Evolutionary conservation across 805 yeast genomes (phyloP).

Genomic region (Monosporozyma servazzii): DNA sequence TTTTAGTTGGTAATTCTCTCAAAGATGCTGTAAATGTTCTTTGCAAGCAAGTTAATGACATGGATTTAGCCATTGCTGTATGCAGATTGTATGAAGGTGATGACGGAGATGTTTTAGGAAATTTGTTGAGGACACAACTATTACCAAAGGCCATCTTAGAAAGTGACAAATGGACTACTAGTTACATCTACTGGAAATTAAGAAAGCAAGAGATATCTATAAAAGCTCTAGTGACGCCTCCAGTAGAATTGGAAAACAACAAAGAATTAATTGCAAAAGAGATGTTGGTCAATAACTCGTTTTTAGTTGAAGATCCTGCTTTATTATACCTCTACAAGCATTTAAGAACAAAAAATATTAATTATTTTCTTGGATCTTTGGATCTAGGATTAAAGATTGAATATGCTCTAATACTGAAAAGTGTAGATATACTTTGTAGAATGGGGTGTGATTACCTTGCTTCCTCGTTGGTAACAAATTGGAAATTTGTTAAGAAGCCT

Average conservation of each 20-base stretch:
- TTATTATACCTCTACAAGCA: conserved; percentile 55
- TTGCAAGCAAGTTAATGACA: conserved; percentile 55
- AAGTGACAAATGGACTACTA: conserved; percentile 75
- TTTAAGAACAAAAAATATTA: conserved; percentile 44
- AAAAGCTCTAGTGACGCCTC: conserved; percentile 54
- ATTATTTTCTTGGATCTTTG: conserved; percentile 42
- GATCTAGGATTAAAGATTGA: conserved; percentile 40
- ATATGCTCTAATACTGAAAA: conserved; percentile 50
- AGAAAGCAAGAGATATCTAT: conserved; percentile 43
- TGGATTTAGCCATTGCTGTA: conserved; percentile 68
- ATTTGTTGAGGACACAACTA: conserved; percentile 40
- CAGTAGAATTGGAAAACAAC: conserved; percentile 32
- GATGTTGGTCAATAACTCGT: conserved; percentile 33
- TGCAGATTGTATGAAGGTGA: conserved; percentile 69
- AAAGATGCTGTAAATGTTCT: conserved; percentile 73
- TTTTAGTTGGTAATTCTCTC: conserved; percentile 65
- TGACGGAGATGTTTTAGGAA: conserved; percentile 42
- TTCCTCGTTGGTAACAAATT: conserved; percentile 49
- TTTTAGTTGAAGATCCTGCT: conserved; percentile 73
- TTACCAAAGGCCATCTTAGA: conserved; percentile 47
- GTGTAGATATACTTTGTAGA: conserved; percentile 58
- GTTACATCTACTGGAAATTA: conserved; percentile 72
- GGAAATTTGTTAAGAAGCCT: conserved; percentile 44
- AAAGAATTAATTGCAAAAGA: conserved; percentile 23
- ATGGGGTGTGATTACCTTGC: conserved; percentile 90